Base-by-base conservation (phyloP, 345 rosid species). In the Heritiera littoralis region DNA sequence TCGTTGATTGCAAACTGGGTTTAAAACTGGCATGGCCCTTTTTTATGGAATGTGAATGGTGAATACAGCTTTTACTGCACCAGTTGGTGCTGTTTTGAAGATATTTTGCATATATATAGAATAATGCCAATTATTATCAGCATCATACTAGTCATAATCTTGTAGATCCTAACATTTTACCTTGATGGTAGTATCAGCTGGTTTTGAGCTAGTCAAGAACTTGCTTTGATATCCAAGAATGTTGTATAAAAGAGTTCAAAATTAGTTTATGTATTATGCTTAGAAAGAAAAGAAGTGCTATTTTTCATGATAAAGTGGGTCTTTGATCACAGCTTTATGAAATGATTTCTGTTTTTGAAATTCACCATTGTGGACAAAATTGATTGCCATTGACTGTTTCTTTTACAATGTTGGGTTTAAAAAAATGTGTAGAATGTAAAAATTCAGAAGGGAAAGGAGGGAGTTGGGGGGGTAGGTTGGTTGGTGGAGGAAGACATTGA, bases 1-100 rank as follows among this genome's bases (percentile, higher is more conserved):
- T 69, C 79, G 55, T 81, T 14, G 46, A 60, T 80, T 77, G 32
- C 70, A 30, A 51, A 66, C 70, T 69, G 10, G 77, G 52, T 23
- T 30, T 70, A 45, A 40, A 51, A 35, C 8, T 55, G 75, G 40
- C 75, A 41, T 46, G 49, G 66, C 23, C 40, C 67, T 51, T 66
- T 54, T 32, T 18, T 65, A 64, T 48, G 74, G 58, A 41, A 20
- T 49, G 61, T 46, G 15, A 74, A 56, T 45, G n/a, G 55, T 71
- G 20, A 49, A 48, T 70, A 51, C 56, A 51, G 7, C 54, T 71
- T 71, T 71, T 15, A 9, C 60, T 51, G 23, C 75, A 30, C 7
- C 13, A 30, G 28, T 68, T 51, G 41, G 43, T 45, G 51, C 15
- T 30, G 55, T 51, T 3, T 14, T 3, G 9, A 72, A 72, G 14